A percentile compares a stretch with the other conserved stretches of the same genome.
These are phyloP conservation scores for Plectranthus barbatus DNA, from an alignment of 257 asterid genomes.

Conservation along the genomic window DNA sequence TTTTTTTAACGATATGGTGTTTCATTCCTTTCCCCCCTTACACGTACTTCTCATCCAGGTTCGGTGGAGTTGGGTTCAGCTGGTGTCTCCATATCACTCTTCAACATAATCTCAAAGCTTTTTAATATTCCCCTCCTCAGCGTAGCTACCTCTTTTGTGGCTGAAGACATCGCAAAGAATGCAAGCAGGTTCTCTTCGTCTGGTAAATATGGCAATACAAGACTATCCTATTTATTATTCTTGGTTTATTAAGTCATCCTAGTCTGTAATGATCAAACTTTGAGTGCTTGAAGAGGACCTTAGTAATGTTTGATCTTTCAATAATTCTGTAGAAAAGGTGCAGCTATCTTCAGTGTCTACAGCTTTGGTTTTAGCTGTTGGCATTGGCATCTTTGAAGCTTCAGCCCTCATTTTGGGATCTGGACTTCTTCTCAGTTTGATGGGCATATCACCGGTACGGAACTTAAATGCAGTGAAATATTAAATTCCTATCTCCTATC, in stretches of 20 bases:
- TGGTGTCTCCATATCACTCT: constrained; percentile 80
- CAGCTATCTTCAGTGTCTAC: constrained; percentile 92
- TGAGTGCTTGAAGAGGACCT: constrained; percentile 12
- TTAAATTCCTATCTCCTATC: not conserved
- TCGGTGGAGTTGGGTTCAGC: constrained; percentile 93
- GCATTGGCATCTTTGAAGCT: constrained; percentile 86
- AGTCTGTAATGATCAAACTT: not conserved
- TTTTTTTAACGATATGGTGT: not conserved
- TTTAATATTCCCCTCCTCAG: constrained; percentile 91
- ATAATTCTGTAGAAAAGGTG: constrained; percentile 33
- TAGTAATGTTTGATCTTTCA: constrained; percentile 14
- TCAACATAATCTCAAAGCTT: constrained; percentile 77
- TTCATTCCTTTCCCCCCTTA: not conserved
- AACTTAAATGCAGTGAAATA: constrained; percentile 7
- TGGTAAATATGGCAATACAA: constrained; percentile 32
- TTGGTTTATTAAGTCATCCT: not conserved
- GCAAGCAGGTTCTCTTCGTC: constrained; percentile 30
- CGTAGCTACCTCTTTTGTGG: constrained; percentile 93
- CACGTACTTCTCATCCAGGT: constrained; percentile 35
- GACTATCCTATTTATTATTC: not conserved
- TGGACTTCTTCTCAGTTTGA: constrained; percentile 72
- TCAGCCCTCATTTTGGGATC: constrained; percentile 66
- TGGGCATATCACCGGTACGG: constrained; percentile 81
- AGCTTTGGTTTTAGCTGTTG: constrained; percentile 73
- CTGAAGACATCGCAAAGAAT: constrained; percentile 83